These are phyloP conservation scores for Berberis vulgaris DNA, from an alignment of 164 flowering plant species.

Conservation along the genomic window DNA sequence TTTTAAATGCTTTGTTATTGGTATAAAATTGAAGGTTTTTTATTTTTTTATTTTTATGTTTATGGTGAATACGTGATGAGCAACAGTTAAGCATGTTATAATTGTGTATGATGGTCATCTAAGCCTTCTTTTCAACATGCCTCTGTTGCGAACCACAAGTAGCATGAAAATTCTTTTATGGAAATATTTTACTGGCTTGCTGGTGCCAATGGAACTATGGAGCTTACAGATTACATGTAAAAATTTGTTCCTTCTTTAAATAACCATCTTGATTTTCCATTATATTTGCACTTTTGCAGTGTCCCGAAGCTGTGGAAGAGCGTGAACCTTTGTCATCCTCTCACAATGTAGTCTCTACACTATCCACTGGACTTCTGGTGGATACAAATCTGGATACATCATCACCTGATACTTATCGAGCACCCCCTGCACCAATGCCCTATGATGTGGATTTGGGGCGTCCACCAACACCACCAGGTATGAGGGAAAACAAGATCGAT, in stretches of 20 bases:
- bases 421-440: conserved; percentile 80
- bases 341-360: conserved; percentile 28
- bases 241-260: background rate
- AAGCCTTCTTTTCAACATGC: too few species aligned
- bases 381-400: conserved; percentile 56
- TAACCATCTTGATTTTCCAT: conserved; percentile 2
- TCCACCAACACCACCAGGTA: conserved; percentile 25
- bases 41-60: too few species aligned
- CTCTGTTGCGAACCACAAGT: too few species aligned
- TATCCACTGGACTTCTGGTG: conserved; percentile 41
- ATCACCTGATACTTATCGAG: conserved; percentile 54
- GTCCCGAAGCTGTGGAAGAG: conserved; percentile 51
- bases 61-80: too few species aligned
- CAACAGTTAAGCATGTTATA: too few species aligned
- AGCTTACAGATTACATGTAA: background rate
- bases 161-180: too few species aligned
- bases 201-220: too few species aligned
- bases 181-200: too few species aligned
- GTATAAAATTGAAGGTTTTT: too few species aligned
- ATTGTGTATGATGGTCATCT: too few species aligned
- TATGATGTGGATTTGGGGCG: conserved; percentile 51
- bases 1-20: too few species aligned
- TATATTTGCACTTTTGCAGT: conserved; percentile 54
- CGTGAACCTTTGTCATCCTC: conserved; percentile 39
- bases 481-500: conserved; percentile 19